Base-by-base conservation (phyloP, 2,329 filamentous ascomycete genomes). In the Alternaria conjuncta region DNA sequence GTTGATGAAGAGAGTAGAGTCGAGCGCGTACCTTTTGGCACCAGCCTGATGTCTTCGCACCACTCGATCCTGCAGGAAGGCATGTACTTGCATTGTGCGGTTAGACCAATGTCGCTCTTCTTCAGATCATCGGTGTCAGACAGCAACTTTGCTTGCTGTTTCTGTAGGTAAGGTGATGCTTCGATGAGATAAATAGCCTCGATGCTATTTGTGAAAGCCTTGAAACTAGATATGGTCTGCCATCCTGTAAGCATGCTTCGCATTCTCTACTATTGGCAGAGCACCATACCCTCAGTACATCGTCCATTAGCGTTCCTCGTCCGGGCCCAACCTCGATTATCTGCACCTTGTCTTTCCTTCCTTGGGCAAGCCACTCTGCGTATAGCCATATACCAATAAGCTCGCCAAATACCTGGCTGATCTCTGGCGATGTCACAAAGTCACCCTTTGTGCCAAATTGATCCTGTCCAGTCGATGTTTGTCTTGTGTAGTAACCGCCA, bases 371-470 rank as follows among this genome's bases (percentile, higher is more conserved):
- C 95, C 96, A 99, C 84, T 99, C 96, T 45, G 95, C 90, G 55
- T 98, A 90, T 65, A 97, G 90, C 96, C 96, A 99, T 71, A 99
- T 88, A 5, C 93, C 96, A 60, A 98, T 85, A 26, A 99, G 86
- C 82, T 99, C 96, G 23, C 96, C 96, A 81, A 99, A 99, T 12
- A 98, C 87, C 78, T 98, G 96, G 1, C 94, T 97, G 72, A 99
- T 98, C 81, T 99, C 96, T 0, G 96, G 96, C 0, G 94, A 97
- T 0, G 96, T 99, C 55, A 98, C 91, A 77, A 99, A 99, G 81
- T 99, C 96, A 25, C 96, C 96, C 75, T 93, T 92, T 59, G 88
- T 84, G n/a, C 96, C 96, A 73, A 99, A 99, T 67, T 95, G 94
- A 76, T 97, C 94, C 50, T 90, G 87, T 20, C 87, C 89, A 63